Percentiles rank a stretch among this genome's conserved stretches.
phyloP scores from a whole-genome alignment of 768 basidiomycete species.

The Mrakia gelida region DNA sequence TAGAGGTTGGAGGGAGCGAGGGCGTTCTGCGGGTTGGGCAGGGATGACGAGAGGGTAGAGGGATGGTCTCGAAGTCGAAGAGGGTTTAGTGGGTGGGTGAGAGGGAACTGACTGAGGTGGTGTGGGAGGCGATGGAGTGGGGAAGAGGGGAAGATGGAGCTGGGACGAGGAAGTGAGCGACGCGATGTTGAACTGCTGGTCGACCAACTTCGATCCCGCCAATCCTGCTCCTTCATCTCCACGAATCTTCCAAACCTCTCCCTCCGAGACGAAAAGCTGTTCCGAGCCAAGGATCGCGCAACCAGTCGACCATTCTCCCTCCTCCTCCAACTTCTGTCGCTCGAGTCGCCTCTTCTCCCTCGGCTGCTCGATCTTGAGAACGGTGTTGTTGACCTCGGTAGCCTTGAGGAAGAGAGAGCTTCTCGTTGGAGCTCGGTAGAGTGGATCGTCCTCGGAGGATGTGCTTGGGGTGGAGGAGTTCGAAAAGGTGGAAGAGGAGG shows the following conservation, averaged over 20 bases:
- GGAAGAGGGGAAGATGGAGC: too few species aligned
- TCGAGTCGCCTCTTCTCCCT: background rate
- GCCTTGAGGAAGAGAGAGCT: background rate
- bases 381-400: background rate
- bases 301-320: background rate
- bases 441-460: background rate
- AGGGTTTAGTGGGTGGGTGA: background rate
- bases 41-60: conserved; percentile 10
- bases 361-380: background rate
- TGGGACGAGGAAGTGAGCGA: too few species aligned
- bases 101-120: background rate
- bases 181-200: too few species aligned
- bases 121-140: background rate
- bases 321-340: background rate
- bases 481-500: background rate
- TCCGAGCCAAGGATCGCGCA: background rate
- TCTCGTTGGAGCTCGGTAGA: background rate
- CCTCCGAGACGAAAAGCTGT: background rate
- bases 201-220: too few species aligned
- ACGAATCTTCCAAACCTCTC: background rate
- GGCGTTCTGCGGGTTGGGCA: background rate
- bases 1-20: background rate
- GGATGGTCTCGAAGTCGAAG: background rate
- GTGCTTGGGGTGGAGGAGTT: background rate
- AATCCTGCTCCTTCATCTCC: background rate